These are phyloP conservation scores for Apophysomyces trapeziformis DNA, from an alignment of 371 early-diverging fungal genomes.

Conservation along the genomic window DNA sequence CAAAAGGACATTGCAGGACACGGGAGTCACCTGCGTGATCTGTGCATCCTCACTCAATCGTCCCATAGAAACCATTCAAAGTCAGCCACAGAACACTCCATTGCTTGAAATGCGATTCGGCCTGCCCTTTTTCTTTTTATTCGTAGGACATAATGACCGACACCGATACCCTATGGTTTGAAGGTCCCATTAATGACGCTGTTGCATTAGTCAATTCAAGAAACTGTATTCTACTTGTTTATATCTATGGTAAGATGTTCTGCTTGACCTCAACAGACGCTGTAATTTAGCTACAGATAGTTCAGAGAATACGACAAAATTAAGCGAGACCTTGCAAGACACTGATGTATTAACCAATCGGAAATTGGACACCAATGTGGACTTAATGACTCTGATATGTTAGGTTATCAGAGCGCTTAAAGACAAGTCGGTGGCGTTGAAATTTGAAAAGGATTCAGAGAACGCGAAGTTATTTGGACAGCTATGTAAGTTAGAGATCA, in stretches of 20 bases:
- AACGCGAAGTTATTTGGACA: constrained; percentile 32
- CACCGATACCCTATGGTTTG: constrained; percentile 24
- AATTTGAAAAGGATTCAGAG: constrained; percentile 26
- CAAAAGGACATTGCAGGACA: no score
- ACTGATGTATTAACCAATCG: not conserved
- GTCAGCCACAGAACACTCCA: not conserved
- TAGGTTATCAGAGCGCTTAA: constrained; percentile 15
- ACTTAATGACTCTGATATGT: not conserved
- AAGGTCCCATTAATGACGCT: constrained; percentile 30
- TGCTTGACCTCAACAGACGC: not conserved
- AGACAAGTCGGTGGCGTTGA: constrained; percentile 18
- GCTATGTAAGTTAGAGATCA: constrained; percentile 23
- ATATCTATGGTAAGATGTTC: constrained; percentile 22
- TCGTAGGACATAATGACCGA: constrained; percentile 6
- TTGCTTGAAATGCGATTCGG: not conserved
- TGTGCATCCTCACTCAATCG: no score
- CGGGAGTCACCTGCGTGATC: no score
- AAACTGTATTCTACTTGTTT: constrained; percentile 29
- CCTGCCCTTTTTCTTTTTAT: not conserved
- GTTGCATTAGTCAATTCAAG: constrained; percentile 27
- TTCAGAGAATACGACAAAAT: constrained; percentile 14
- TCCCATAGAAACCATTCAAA: not conserved
- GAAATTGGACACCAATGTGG: not conserved
- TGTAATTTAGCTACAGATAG: constrained; percentile 10
- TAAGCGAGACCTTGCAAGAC: constrained; percentile 15